These are phyloP conservation scores for Coemansia sp. DNA, from an alignment of 192 early-diverging fungal species.

Conservation along the genomic window DNA sequence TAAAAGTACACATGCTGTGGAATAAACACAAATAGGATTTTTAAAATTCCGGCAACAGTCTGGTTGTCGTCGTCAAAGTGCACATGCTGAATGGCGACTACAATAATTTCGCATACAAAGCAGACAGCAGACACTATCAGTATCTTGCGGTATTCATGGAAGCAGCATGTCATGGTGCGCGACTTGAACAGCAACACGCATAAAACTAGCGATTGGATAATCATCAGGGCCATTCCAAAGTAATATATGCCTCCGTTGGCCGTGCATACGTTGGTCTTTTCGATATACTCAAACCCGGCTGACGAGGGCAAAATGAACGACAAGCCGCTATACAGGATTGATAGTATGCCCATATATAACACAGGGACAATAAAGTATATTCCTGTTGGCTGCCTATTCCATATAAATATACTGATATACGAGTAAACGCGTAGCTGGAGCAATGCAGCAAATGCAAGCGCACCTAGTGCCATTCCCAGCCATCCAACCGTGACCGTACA, in stretches of 20 bases:
- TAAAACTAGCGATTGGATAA: constrained; percentile 20
- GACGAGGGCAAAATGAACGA: constrained; percentile 23
- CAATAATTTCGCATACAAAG: constrained; percentile 15
- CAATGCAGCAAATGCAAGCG: constrained; percentile 26
- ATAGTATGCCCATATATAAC: constrained; percentile 14
- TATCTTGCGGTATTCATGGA: constrained; percentile 27
- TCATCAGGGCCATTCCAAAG: constrained; percentile 18
- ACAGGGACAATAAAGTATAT: constrained; percentile 31
- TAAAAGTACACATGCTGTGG: constrained; percentile 44
- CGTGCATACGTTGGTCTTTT: constrained; percentile 20
- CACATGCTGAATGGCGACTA: constrained; percentile 25
- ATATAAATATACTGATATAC: constrained; percentile 35
- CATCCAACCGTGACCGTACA: constrained; percentile 39
- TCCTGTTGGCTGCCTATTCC: constrained; percentile 25
- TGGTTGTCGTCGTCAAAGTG: constrained; percentile 15
- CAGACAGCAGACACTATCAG: constrained; percentile 15
- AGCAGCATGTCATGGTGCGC: constrained; percentile 38
- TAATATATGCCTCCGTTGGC: constrained; percentile 25
- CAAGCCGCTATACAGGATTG: constrained; percentile 21
- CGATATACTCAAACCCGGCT: constrained; percentile 22
- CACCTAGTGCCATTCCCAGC: constrained; percentile 43
- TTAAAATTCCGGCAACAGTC: constrained; percentile 13
- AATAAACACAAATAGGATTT: constrained; percentile 25
- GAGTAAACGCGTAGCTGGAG: constrained; percentile 38
- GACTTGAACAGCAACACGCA: constrained; percentile 27